Percentiles rank a stretch among this genome's conserved stretches.
phyloP scores from a whole-genome alignment of 108 stramenopile species.

The Cyclotella atomus region DNA sequence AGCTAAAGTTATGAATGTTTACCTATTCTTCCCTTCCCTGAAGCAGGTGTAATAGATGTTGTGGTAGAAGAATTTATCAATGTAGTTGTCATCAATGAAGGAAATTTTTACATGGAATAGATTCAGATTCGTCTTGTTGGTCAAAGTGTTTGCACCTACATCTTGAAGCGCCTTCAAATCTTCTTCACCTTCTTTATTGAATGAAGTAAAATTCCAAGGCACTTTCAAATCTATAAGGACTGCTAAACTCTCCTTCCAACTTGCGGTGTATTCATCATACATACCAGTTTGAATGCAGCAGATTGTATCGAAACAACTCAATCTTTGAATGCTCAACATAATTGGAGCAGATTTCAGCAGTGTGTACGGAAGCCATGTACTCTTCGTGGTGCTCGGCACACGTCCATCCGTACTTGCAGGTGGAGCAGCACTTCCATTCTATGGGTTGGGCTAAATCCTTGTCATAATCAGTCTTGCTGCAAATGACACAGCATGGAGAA shows the following conservation, averaged over 20 bases:
- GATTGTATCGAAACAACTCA: conserved; percentile 4
- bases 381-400: not conserved
- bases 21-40: not conserved
- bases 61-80: conserved; percentile 1
- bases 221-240: not conserved
- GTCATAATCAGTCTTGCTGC: conserved; percentile 4
- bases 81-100: conserved; percentile 1
- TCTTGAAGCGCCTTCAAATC: not conserved
- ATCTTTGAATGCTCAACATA: not conserved
- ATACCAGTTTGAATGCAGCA: conserved; percentile 10
- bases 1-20: too few species aligned
- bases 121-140: not conserved
- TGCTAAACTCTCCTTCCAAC: conserved; percentile 4
- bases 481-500: conserved; percentile 2
- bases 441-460: not conserved
- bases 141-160: not conserved
- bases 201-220: conserved; percentile 5
- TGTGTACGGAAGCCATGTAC: not conserved
- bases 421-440: conserved; percentile 1
- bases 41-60: conserved; percentile 5
- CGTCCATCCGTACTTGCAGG: not conserved
- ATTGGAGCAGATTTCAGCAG: not conserved
- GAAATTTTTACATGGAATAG: not conserved
- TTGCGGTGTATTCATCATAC: conserved; percentile 8
- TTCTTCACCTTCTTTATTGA: conserved; percentile 1